These are phyloP conservation scores for Aspergillus ochraceoroseus DNA, from an alignment of 2,329 filamentous ascomycete genomes.

Conservation along the genomic window DNA sequence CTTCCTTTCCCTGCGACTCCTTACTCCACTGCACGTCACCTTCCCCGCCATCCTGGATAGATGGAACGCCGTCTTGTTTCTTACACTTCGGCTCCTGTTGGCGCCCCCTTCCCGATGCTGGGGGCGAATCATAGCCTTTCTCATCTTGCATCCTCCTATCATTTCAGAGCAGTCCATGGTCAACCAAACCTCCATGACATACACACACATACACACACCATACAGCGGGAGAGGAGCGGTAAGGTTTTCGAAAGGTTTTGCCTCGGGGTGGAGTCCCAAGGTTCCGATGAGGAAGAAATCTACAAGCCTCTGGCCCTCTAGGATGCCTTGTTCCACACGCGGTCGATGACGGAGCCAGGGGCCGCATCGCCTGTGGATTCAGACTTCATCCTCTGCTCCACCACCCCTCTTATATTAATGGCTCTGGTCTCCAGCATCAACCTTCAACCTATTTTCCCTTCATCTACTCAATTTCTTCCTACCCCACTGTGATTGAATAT, in stretches of 20 bases:
- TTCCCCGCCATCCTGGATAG: conserved; percentile 6
- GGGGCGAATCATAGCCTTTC: conserved; percentile 15
- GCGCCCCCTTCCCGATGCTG: conserved; percentile 10
- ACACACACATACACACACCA: not conserved
- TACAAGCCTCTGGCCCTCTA: conserved; percentile 9
- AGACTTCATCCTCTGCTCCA: conserved; percentile 3
- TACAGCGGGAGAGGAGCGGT: conserved; percentile 1
- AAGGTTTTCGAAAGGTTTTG: conserved; percentile 6
- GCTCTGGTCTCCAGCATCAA: conserved; percentile 8
- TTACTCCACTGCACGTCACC: conserved; percentile 13
- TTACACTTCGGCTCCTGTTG: conserved; percentile 7
- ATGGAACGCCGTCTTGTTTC: not conserved
- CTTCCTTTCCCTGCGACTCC: too few relatives aligned
- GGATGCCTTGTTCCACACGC: conserved; percentile 12
- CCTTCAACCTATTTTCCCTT: not conserved
- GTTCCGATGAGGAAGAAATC: not conserved
- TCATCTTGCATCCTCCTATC: not conserved
- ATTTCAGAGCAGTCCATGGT: not conserved
- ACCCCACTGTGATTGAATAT: conserved; percentile 1
- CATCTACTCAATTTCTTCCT: not conserved
- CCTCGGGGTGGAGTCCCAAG: conserved; percentile 8
- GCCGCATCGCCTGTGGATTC: conserved; percentile 10
- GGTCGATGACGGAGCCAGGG: conserved; percentile 21
- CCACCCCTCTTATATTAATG: conserved; percentile 17
- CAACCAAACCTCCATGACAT: too few relatives aligned